phyloP scores from a whole-genome alignment of 2,329 filamentous ascomycete genomes.

The Ophiocordyceps sinensis region DNA sequence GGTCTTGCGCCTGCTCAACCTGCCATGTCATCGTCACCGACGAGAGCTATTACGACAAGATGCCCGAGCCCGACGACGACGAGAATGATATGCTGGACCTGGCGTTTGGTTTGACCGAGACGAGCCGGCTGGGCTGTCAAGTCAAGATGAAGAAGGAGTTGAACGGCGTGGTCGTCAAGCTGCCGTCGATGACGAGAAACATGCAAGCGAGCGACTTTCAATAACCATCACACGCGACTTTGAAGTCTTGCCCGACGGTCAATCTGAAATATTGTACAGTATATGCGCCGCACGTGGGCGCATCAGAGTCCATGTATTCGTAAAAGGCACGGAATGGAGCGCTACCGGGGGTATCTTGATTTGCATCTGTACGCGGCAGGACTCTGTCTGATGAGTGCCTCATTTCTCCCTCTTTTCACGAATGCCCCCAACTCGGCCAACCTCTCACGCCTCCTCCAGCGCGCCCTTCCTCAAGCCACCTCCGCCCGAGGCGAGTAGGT shows the following conservation, averaged over 20 bases:
- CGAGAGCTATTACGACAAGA: conserved; percentile 60
- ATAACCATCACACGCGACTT: neutral
- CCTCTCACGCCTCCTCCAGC: conserved; percentile 34
- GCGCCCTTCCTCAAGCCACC: conserved; percentile 43
- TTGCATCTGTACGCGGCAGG: conserved; percentile 3
- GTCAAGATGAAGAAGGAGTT: conserved; percentile 83
- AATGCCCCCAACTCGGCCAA: neutral
- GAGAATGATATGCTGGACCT: conserved; percentile 87
- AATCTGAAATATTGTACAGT: neutral
- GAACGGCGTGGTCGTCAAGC: conserved; percentile 69
- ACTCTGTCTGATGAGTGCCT: conserved; percentile 2
- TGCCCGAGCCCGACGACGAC: conserved; percentile 64
- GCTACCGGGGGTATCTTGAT: conserved; percentile 3
- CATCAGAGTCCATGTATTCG: neutral
- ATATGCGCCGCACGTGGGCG: neutral
- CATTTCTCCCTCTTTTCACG: conserved; percentile 7
- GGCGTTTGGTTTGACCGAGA: conserved; percentile 82
- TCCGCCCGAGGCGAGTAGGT: conserved; percentile 61
- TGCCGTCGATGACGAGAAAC: conserved; percentile 92
- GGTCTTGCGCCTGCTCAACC: conserved; percentile 83
- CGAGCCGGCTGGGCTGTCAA: conserved; percentile 71
- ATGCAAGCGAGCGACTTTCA: conserved; percentile 88
- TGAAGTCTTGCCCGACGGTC: neutral
- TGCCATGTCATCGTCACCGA: conserved; percentile 79
- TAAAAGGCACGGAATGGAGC: neutral